Percentiles rank a stretch among this genome's conserved stretches.
These are phyloP conservation scores for Spizellomyces sp. DNA, from an alignment of 192 early-diverging fungal species.

Conservation along the genomic window DNA sequence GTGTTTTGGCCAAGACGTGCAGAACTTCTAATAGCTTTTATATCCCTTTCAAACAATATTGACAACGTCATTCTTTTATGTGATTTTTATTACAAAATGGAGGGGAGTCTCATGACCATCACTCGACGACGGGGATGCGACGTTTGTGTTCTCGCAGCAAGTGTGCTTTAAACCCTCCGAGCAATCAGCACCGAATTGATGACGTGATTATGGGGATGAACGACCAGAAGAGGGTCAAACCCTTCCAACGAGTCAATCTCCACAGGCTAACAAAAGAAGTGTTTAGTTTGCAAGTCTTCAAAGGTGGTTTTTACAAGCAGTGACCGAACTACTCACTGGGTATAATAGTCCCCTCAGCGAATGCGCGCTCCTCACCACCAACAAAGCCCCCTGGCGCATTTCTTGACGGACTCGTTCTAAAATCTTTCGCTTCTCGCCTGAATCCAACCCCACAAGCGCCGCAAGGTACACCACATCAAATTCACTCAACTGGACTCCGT, in stretches of 20 bases:
- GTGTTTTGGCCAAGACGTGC: too few species aligned
- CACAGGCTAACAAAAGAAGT: not conserved
- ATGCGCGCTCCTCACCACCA: conserved; percentile 17
- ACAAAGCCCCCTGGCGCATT: conserved; percentile 10
- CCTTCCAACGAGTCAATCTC: conserved; percentile 13
- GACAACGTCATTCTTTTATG: too few species aligned
- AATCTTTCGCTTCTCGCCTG: conserved; percentile 1
- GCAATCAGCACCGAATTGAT: conserved; percentile 27
- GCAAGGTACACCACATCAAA: conserved; percentile 26
- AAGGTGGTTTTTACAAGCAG: not conserved
- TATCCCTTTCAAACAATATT: too few species aligned
- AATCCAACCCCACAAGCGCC: conserved; percentile 13
- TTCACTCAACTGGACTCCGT: not conserved
- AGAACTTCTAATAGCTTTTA: too few species aligned
- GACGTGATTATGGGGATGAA: conserved; percentile 25
- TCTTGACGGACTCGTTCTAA: not conserved
- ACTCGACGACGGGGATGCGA: too few species aligned
- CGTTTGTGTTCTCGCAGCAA: not conserved
- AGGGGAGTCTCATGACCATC: too few species aligned
- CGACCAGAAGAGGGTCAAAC: conserved; percentile 6
- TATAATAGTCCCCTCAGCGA: conserved; percentile 9
- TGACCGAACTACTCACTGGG: not conserved
- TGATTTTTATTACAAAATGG: too few species aligned
- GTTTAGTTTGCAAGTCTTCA: not conserved
- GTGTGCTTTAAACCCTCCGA: not conserved